Evolutionary conservation across 768 basidiomycete species (phyloP), one percentile per base, ranked within the genome.

Genomic region (Phanerochaete sordida): DNA sequence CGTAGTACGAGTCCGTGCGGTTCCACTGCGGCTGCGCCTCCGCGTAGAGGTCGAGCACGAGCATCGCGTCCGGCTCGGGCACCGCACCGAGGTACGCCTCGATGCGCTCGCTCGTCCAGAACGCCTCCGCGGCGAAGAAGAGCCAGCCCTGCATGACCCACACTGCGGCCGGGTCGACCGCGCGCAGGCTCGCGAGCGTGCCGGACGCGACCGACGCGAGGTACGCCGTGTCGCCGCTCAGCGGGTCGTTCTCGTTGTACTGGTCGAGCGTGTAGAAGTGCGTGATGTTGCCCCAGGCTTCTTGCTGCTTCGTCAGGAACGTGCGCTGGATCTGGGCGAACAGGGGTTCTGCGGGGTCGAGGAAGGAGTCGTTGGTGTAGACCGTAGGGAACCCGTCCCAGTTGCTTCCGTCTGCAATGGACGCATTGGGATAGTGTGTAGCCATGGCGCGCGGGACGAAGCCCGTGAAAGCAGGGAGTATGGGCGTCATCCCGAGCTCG

Each of bases 111-210:
- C 70, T 49, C 21, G 74, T 77, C 77, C 77, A 78, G 65, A 77
- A 78, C 0, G 68, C 37, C 26, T 67, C 66, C 45, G 64, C 66
- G 48, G 66, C 66, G 61, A 72, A 76, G 66, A 78, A 77, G 55
- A 78, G 63, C 77, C 77, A 78, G n/a, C 75, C 77, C 43, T 78
- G 77, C 72, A 77, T 73, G 59, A 78, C 67, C 77, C 76, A 77
- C 13, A 73, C 51, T 3, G 77, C 76, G 35, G 76, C 68, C 2
- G 77, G 72, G 46, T 78, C 77, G 8, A 73, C 74, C 2, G 71
- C 73, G 3, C 72, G 74, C 28, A 78, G 65, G 58, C 74, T 73
- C 5, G 72, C 67, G 47, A 75, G 72, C 11, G 75, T 77, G 56
- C 56, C 67, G 16, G 70, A 69, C 9, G 75, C 64, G 53, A 77